Conservation (phyloP, 257 asterid species). For the Jasminum sambac region DNA sequence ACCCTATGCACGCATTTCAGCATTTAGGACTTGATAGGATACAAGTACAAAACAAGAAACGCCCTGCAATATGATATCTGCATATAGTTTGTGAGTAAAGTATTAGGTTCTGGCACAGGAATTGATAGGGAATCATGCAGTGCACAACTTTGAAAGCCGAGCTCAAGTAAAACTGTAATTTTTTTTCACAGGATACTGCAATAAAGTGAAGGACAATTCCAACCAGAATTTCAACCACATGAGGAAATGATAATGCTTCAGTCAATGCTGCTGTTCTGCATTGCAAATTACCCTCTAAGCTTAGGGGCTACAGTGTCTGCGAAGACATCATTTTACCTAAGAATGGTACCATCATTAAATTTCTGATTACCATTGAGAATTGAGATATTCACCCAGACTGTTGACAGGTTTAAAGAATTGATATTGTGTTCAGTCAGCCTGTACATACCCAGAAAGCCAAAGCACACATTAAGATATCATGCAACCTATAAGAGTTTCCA, state of each 20-base stretch:
- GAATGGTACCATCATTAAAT: not conserved
- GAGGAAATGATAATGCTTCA: not conserved
- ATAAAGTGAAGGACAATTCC: not conserved
- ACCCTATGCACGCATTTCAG: slow-evolving; percentile 18
- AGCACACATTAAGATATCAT: not conserved
- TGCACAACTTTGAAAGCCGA: not conserved
- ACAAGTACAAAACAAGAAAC: not conserved
- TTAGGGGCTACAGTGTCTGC: not conserved
- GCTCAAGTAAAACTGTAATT: not conserved
- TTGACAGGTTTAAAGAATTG: not conserved
- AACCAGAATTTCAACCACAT: not conserved
- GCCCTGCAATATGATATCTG: not conserved
- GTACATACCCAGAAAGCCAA: not conserved
- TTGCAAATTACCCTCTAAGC: not conserved
- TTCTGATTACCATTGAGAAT: not conserved
- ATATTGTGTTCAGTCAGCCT: not conserved
- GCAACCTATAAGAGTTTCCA: not conserved
- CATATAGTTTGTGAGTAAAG: not conserved
- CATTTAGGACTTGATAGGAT: not conserved
- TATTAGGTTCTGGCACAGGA: not conserved
- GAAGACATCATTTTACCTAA: not conserved
- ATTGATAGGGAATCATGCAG: not conserved
- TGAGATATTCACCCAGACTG: not conserved
- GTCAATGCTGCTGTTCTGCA: not conserved
- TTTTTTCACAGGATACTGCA: not conserved